These are phyloP conservation scores for Colletotrichum camelliae DNA, from an alignment of 2,329 filamentous ascomycete species.

Conservation along the genomic window DNA sequence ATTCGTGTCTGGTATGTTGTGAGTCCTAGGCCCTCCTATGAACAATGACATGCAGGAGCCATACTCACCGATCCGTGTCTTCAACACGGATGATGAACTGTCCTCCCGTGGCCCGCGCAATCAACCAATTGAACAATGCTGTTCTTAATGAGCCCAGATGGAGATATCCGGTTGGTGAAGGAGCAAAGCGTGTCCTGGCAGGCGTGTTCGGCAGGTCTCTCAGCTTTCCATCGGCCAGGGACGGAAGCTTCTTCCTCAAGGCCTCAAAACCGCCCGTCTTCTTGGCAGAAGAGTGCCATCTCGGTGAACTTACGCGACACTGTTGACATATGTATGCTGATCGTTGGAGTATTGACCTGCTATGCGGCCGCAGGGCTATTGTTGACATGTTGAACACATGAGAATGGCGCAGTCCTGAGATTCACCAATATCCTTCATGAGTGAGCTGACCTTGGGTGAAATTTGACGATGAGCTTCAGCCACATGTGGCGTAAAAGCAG, in stretches of 20 bases:
- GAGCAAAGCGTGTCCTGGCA: conserved; percentile 77
- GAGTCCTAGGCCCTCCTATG: neutral
- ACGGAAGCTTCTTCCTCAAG: conserved; percentile 21
- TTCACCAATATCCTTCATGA: neutral
- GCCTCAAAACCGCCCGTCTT: conserved; percentile 18
- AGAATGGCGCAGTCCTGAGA: neutral
- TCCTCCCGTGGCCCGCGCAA: conserved; percentile 86
- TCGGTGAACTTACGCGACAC: neutral
- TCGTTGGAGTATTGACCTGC: neutral
- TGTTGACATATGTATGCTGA: neutral
- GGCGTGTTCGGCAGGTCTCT: conserved; percentile 57
- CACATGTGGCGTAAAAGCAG: conserved; percentile 12
- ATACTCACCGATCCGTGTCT: conserved; percentile 84
- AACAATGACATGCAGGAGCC: neutral
- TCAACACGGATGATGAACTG: conserved; percentile 92
- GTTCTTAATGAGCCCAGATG: conserved; percentile 92
- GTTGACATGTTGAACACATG: conserved; percentile 12
- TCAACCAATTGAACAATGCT: conserved; percentile 91
- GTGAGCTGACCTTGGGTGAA: conserved; percentile 13
- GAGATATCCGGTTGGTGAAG: conserved; percentile 91
- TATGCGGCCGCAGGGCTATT: conserved; percentile 3
- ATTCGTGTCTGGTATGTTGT: conserved; percentile 70
- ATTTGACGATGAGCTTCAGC: conserved; percentile 21
- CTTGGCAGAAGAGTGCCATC: conserved; percentile 17
- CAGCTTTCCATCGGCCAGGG: conserved; percentile 12